Evolutionary conservation across 1,284 basidiomycete genomes (phyloP).

Genomic region (Phellopilus nigrolimitatus): DNA sequence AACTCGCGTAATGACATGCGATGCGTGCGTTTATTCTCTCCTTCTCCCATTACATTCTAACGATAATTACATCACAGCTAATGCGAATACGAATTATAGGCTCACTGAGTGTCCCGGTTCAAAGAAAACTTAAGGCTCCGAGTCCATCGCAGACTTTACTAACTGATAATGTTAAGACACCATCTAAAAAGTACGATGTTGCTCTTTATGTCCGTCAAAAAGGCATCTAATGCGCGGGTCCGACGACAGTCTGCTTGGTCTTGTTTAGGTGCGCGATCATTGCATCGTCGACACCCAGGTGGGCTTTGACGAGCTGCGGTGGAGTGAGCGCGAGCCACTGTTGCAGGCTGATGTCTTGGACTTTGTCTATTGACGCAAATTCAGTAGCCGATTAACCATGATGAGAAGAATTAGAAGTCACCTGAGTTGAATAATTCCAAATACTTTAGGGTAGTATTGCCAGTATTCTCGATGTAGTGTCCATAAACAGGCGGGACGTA

Average conservation of each 20-base stretch:
- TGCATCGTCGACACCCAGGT: conserved; percentile 43
- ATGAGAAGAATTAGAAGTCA: conserved; percentile 22
- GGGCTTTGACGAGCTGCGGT: conserved; percentile 48
- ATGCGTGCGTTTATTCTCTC: no score
- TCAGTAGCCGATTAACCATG: conserved; percentile 15
- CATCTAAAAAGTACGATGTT: no score
- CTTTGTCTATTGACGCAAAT: conserved; percentile 25
- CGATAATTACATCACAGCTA: no score
- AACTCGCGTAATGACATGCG: no score
- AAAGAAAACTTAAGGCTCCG: no score
- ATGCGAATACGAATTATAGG: no score
- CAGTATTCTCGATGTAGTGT: conserved; percentile 68
- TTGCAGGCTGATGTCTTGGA: conserved; percentile 41
- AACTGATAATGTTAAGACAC: no score
- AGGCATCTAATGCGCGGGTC: no score
- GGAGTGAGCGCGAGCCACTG: conserved; percentile 57
- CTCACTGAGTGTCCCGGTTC: no score
- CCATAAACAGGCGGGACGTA: conserved; percentile 33
- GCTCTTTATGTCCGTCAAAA: no score
- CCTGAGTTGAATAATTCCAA: conserved; percentile 60
- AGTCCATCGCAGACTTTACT: no score
- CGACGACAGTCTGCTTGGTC: conserved; percentile 32
- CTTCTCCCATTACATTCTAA: no score
- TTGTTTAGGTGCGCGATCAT: conserved; percentile 37
- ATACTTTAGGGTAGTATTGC: conserved; percentile 53